phyloP scores from a whole-genome alignment of 1,284 basidiomycete genomes.

The Ceratobasidium theobromae region DNA sequence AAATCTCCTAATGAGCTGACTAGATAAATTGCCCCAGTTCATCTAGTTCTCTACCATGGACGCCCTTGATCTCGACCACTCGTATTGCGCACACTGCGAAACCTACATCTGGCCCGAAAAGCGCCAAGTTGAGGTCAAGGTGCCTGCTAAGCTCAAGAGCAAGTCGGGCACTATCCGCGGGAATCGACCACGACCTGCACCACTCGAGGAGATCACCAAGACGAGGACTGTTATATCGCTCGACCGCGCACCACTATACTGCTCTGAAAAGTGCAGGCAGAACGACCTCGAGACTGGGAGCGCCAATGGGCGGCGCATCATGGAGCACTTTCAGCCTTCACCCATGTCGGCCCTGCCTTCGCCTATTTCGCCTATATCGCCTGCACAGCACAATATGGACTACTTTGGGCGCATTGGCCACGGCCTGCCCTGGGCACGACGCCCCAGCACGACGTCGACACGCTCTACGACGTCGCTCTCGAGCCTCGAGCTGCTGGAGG shows the following conservation, averaged over 20 bases:
- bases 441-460: conserved; percentile 24
- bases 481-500: conserved; percentile 20
- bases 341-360: neutral
- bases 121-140: conserved; percentile 24
- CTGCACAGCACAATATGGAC: conserved; percentile 16
- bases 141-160: conserved; percentile 17
- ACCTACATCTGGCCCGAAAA: conserved; percentile 31
- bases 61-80: conserved; percentile 30
- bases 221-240: conserved; percentile 70
- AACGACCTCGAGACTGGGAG: conserved; percentile 24
- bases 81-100: conserved; percentile 28
- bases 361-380: neutral
- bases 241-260: conserved; percentile 71
- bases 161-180: conserved; percentile 2
- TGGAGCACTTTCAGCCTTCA: conserved; percentile 26
- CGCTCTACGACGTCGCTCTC: conserved; percentile 19
- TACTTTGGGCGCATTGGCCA: conserved; percentile 22
- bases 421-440: conserved; percentile 18
- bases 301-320: conserved; percentile 30
- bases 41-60: no score
- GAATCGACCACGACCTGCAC: conserved; percentile 41
- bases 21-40: no score
- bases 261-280: conserved; percentile 67
- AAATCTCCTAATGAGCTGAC: neutral
- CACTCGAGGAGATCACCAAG: conserved; percentile 49